Conservation (phyloP, 768 basidiomycete genomes). For the Suillus cothurnatus region DNA sequence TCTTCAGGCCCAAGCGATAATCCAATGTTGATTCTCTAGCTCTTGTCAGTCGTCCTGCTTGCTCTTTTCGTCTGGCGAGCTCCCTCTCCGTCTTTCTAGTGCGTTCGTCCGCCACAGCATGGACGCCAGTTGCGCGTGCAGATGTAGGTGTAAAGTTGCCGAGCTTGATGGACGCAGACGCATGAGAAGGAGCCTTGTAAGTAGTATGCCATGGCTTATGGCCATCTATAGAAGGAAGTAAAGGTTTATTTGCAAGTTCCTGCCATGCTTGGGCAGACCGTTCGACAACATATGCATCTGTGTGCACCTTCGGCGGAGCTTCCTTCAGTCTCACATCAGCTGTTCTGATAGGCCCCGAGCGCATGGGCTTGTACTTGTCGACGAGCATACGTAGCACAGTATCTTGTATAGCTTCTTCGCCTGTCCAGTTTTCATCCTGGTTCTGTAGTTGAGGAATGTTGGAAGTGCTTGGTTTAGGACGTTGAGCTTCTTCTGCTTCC, state of each 20-base stretch:
- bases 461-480: slow-evolving; percentile 16
- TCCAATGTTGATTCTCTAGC: slow-evolving; percentile 78
- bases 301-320: slow-evolving; percentile 42
- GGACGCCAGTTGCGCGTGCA: slow-evolving; percentile 16
- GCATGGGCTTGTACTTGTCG: slow-evolving; percentile 83
- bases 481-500: slow-evolving; percentile 41
- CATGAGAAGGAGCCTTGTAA: slow-evolving; percentile 62
- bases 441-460: slow-evolving; percentile 38
- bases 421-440: slow-evolving; percentile 72
- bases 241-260: slow-evolving; percentile 42
- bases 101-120: slow-evolving; percentile 37
- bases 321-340: slow-evolving; percentile 70
- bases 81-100: slow-evolving; percentile 50
- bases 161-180: slow-evolving; percentile 51
- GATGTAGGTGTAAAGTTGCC: slow-evolving; percentile 44
- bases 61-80: slow-evolving; percentile 49
- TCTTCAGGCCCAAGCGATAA: slow-evolving; percentile 62
- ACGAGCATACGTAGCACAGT: slow-evolving; percentile 82
- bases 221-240: slow-evolving; percentile 55
- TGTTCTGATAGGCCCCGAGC: slow-evolving; percentile 56
- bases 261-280: slow-evolving; percentile 12
- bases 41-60: slow-evolving; percentile 55
- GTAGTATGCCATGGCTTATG: slow-evolving; percentile 74
- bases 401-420: slow-evolving; percentile 71
- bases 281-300: slow-evolving; percentile 11